Percentiles rank a stretch among this genome's conserved stretches.
Conservation (phyloP, 768 basidiomycete genomes). For the Collybia sordida region DNA sequence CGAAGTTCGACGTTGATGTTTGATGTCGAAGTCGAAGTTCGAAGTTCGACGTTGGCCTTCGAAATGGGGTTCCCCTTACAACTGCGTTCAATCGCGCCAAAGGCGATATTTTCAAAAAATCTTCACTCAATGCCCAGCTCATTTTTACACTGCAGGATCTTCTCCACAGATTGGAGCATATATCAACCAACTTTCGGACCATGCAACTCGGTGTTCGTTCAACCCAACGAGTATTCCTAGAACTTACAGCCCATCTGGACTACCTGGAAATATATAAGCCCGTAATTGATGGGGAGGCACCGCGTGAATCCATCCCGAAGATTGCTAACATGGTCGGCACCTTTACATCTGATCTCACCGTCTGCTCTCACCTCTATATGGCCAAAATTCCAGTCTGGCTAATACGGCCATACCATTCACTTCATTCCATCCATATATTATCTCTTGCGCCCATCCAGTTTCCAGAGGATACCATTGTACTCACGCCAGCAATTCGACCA, state of each 20-base stretch:
- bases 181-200: background rate
- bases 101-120: background rate
- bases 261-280: background rate
- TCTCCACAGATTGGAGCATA: background rate
- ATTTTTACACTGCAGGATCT: background rate
- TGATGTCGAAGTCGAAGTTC: too few relatives aligned
- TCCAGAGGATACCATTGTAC: too few relatives aligned
- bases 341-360: background rate
- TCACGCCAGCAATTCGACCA: background rate
- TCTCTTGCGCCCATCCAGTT: background rate
- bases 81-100: background rate
- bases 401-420: background rate
- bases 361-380: constrained; percentile 1
- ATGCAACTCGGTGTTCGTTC: background rate
- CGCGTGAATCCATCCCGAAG: background rate
- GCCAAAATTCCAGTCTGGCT: constrained; percentile 5
- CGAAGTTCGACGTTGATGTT: too few relatives aligned
- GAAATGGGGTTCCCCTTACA: too few relatives aligned
- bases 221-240: background rate
- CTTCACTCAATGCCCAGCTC: background rate
- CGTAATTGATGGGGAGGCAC: background rate
- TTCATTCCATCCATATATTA: background rate
- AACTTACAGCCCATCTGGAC: background rate
- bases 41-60: too few relatives aligned
- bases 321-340: background rate